These are phyloP conservation scores for Zostera marina DNA, from an alignment of 116 monocot genomes.

Conservation along the genomic window DNA sequence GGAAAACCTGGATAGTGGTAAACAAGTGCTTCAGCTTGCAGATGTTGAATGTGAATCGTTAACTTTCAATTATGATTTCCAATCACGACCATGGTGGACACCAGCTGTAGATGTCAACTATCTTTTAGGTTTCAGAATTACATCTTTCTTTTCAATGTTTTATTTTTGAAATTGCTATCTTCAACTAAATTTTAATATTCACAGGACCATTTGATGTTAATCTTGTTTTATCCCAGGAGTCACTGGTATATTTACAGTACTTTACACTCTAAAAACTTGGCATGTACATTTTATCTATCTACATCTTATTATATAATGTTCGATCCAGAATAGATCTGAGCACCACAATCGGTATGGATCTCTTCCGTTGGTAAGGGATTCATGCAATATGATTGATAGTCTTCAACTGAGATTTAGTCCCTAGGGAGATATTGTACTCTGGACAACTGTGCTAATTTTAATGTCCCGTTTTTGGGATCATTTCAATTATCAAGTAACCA, in stretches of 20 bases:
- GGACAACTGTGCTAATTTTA: no score
- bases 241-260: slow-evolving; percentile 29
- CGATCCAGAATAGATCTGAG: no score
- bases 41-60: slow-evolving; percentile 33
- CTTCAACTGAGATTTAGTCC: no score
- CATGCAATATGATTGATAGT: no score
- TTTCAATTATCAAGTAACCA: no score
- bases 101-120: slow-evolving; percentile 47
- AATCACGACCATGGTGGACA: slow-evolving; percentile 90
- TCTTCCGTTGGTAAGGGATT: no score
- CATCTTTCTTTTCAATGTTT: background rate
- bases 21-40: slow-evolving; percentile 45
- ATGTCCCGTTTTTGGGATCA: no score
- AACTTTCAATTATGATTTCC: slow-evolving; percentile 81
- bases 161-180: background rate
- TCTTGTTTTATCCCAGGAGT: slow-evolving; percentile 13
- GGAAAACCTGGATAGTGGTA: slow-evolving; percentile 34
- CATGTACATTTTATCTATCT: no score
- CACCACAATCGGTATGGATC: no score
- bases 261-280: background rate
- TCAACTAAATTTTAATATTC: slow-evolving; percentile 2
- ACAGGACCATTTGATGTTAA: slow-evolving; percentile 46
- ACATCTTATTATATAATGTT: no score
- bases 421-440: no score
- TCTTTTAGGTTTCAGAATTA: slow-evolving; percentile 37